A percentile compares a stretch with the other conserved stretches of the same genome.
Conservation (phyloP, 2,329 filamentous ascomycete species). For the Fusarium subtropicale region DNA sequence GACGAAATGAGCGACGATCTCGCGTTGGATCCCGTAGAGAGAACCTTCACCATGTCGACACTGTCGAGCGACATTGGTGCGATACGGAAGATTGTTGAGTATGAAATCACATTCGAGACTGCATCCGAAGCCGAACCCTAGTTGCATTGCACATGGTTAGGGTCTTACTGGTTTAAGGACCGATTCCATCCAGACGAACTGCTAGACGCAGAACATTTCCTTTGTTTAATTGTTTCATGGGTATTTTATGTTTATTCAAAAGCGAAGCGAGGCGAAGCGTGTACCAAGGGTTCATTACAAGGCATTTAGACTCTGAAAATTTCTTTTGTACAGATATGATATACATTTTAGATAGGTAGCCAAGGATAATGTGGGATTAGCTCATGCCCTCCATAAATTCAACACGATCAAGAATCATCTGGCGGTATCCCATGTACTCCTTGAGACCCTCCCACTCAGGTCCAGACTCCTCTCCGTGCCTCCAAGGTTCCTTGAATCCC, state of each 20-base stretch:
- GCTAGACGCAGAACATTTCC: not conserved
- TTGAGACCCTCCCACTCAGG: slow-evolving; percentile 87
- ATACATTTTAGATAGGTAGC: slow-evolving; percentile 22
- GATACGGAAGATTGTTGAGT: slow-evolving; percentile 54
- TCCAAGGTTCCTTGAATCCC: slow-evolving; percentile 86
- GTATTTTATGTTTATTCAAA: not conserved
- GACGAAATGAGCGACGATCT: slow-evolving; percentile 53
- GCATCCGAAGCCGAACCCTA: slow-evolving; percentile 18
- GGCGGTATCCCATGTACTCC: slow-evolving; percentile 83
- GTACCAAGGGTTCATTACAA: not conserved
- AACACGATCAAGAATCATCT: slow-evolving; percentile 90
- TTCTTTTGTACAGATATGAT: slow-evolving; percentile 39
- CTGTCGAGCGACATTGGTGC: slow-evolving; percentile 36
- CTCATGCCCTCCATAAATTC: slow-evolving; percentile 93
- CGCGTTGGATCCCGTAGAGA: slow-evolving; percentile 47
- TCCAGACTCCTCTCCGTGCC: slow-evolving; percentile 90
- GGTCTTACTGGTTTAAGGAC: not conserved
- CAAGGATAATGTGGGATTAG: slow-evolving; percentile 26
- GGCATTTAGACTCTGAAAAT: not conserved
- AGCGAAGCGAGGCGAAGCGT: not conserved
- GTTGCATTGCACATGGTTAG: not conserved
- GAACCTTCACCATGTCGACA: slow-evolving; percentile 13
- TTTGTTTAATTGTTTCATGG: not conserved
- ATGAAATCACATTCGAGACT: slow-evolving; percentile 52
- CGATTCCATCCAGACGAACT: not conserved